Percentiles rank a stretch among this genome's conserved stretches.
phyloP scores from a whole-genome alignment of 2,329 filamentous ascomycete genomes.

The Teratosphaeria nubilosa region DNA sequence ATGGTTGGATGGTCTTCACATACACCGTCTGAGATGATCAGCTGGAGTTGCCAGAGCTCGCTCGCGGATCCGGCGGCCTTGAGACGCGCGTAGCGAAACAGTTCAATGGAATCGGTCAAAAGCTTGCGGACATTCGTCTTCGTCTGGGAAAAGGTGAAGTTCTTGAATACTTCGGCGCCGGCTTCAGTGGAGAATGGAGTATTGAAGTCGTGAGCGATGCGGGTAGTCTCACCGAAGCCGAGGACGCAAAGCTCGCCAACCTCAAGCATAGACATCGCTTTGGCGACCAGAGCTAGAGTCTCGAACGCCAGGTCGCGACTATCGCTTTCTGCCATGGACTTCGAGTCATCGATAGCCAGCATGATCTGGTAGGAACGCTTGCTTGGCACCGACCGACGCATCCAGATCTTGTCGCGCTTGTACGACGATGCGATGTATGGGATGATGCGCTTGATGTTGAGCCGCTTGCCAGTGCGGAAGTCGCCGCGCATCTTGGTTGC shows the following conservation, averaged over 20 bases:
- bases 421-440: slow-evolving; percentile 97
- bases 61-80: slow-evolving; percentile 42
- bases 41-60: slow-evolving; percentile 89
- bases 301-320: slow-evolving; percentile 79
- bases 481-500: slow-evolving; percentile 94
- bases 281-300: slow-evolving; percentile 82
- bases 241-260: slow-evolving; percentile 87
- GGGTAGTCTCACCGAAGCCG: slow-evolving; percentile 75
- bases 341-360: slow-evolving; percentile 91
- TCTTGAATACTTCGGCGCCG: slow-evolving; percentile 72
- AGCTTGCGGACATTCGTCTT: slow-evolving; percentile 77
- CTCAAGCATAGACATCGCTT: slow-evolving; percentile 83
- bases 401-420: slow-evolving; percentile 99
- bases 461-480: slow-evolving; percentile 92
- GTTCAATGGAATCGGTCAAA: slow-evolving; percentile 64
- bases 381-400: slow-evolving; percentile 81
- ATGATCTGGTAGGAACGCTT: slow-evolving; percentile 96
- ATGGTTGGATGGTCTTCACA: slow-evolving; percentile 84
- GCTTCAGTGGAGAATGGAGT: slow-evolving; percentile 71
- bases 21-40: slow-evolving; percentile 88
- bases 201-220: slow-evolving; percentile 76
- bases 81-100: slow-evolving; percentile 68
- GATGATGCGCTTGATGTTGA: slow-evolving; percentile 99
- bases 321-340: slow-evolving; percentile 77
- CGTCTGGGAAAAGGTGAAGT: slow-evolving; percentile 76